phyloP scores from a whole-genome alignment of 306 rosid genomes.

The Castanopsis chinensis region DNA sequence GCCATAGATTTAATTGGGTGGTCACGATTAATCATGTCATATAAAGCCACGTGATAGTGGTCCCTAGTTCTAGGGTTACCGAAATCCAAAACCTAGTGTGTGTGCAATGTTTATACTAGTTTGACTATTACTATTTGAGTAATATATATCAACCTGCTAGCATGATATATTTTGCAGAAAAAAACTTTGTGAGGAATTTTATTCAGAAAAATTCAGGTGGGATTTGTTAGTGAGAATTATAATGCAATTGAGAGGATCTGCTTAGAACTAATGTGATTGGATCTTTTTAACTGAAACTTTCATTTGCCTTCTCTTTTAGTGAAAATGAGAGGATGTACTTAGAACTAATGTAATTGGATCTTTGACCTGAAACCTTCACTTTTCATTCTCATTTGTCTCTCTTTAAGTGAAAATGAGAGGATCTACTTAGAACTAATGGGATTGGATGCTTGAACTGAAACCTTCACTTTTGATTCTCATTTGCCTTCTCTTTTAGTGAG shows the following conservation, averaged over 20 bases:
- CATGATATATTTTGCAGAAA: background rate
- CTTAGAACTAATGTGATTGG: background rate
- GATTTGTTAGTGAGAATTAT: background rate
- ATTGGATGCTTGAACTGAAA: background rate
- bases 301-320: background rate
- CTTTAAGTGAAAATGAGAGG: background rate
- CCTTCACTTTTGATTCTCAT: background rate
- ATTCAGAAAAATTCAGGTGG: background rate
- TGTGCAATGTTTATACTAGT: background rate
- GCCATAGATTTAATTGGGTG: slow-evolving; percentile 58
- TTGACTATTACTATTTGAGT: slow-evolving; percentile 5
- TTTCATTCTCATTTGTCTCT: background rate
- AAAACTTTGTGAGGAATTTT: background rate
- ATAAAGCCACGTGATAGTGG: slow-evolving; percentile 54
- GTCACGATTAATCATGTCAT: slow-evolving; percentile 50
- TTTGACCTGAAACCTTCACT: background rate
- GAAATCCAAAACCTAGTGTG: slow-evolving; percentile 57
- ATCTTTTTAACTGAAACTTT: background rate
- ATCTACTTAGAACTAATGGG: background rate
- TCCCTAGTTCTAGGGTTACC: slow-evolving; percentile 59
- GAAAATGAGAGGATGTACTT: background rate
- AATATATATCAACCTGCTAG: background rate
- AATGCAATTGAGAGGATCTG: background rate
- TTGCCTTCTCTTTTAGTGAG: background rate
- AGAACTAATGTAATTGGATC: background rate